Percentiles rank a stretch among this genome's conserved stretches.
phyloP scores from a whole-genome alignment of 495 filamentous ascomycete species.

The Penicillium diatomitis region DNA sequence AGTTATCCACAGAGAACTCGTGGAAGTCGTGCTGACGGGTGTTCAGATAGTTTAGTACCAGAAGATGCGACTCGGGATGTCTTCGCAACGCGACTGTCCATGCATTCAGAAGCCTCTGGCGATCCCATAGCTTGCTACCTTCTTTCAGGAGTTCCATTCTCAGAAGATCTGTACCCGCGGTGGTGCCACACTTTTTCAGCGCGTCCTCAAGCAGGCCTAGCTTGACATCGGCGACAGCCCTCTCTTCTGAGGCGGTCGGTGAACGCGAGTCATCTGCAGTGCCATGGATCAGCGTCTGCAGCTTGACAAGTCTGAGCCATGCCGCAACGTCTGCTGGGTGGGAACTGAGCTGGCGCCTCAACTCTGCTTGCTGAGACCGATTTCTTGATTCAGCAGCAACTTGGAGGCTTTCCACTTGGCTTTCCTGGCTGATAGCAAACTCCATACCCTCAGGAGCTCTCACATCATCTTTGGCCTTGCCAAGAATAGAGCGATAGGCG shows the following conservation, averaged over 20 bases:
- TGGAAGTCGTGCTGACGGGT: conserved; percentile 62
- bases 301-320: conserved; percentile 69
- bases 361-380: conserved; percentile 43
- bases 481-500: conserved; percentile 64
- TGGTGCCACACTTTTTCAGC: conserved; percentile 42
- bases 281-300: conserved; percentile 55
- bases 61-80: conserved; percentile 45
- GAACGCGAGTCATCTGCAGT: conserved; percentile 27
- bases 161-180: conserved; percentile 43
- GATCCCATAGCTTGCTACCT: conserved; percentile 63
- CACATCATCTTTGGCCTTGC: conserved; percentile 49
- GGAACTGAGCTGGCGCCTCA: conserved; percentile 50
- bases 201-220: conserved; percentile 76
- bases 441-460: conserved; percentile 40
- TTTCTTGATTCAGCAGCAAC: conserved; percentile 30
- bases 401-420: conserved; percentile 23
- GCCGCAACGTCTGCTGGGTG: conserved; percentile 55
- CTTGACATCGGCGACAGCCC: conserved; percentile 66
- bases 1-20: conserved; percentile 59
- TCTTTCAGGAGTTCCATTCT: conserved; percentile 61
- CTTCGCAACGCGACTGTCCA: conserved; percentile 55
- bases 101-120: conserved; percentile 46
- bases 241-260: conserved; percentile 50
- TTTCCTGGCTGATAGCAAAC: conserved; percentile 40
- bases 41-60: conserved; percentile 71